Percentiles rank a stretch among this genome's conserved stretches.
Conservation (phyloP, 805 yeast species). For the Limtongia smithiae region DNA sequence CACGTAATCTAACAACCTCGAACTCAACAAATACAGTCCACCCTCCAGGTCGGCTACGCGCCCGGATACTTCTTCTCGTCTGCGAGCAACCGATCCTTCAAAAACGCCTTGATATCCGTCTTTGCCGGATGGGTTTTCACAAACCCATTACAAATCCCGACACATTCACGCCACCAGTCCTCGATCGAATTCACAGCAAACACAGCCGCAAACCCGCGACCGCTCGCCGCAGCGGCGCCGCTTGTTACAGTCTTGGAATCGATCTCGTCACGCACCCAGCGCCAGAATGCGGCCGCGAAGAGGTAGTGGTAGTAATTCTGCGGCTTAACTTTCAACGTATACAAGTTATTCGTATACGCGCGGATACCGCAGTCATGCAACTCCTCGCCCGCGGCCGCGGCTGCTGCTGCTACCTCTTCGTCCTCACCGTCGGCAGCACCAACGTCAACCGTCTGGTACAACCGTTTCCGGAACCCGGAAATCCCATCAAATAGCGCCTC, state of each 20-base stretch:
- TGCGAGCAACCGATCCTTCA: constrained; percentile 19
- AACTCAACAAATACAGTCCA: too few relatives aligned
- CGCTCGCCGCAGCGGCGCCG: not conserved
- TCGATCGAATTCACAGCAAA: constrained; percentile 13
- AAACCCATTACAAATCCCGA: constrained; percentile 22
- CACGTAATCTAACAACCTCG: too few relatives aligned
- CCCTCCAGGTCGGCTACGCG: not conserved
- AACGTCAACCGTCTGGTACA: constrained; percentile 10
- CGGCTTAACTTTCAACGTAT: constrained; percentile 19
- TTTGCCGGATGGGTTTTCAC: constrained; percentile 11
- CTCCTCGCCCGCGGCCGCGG: constrained; percentile 2
- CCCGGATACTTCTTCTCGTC: constrained; percentile 23
- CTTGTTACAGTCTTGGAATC: constrained; percentile 14
- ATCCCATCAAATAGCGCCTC: constrained; percentile 25
- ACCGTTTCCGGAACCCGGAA: constrained; percentile 19
- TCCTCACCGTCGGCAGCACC: constrained; percentile 1
- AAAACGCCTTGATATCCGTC: constrained; percentile 18
- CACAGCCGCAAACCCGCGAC: not conserved
- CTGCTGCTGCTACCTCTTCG: too few relatives aligned
- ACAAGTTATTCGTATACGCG: constrained; percentile 22
- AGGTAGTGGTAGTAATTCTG: constrained; percentile 23
- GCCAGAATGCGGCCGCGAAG: constrained; percentile 29
- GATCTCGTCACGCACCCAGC: constrained; percentile 27
- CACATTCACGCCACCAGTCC: constrained; percentile 28
- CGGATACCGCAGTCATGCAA: constrained; percentile 20